Percentiles rank a stretch among this genome's conserved stretches.
Evolutionary conservation across 2,329 filamentous ascomycete species (phyloP).

Genomic region (Scedosporium apiospermum): DNA sequence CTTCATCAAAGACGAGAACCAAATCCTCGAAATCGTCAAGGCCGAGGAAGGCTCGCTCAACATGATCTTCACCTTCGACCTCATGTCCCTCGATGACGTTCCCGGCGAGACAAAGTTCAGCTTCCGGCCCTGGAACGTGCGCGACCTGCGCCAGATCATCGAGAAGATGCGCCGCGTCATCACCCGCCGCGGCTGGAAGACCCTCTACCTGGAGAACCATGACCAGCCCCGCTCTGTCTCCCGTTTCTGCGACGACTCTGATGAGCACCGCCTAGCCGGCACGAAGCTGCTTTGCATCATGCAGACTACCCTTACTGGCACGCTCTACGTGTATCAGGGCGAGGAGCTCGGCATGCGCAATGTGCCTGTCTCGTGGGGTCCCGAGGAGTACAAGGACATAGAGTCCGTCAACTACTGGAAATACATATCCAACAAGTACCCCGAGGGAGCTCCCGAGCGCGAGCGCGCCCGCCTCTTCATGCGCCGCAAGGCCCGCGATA

Average conservation of each 20-base stretch:
- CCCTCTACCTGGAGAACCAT: conserved; percentile 57
- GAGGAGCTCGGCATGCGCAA: conserved; percentile 62
- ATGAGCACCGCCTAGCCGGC: conserved; percentile 35
- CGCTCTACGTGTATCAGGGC: conserved; percentile 60
- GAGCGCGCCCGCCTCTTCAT: conserved; percentile 35
- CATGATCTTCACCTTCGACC: conserved; percentile 68
- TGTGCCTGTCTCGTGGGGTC: conserved; percentile 48
- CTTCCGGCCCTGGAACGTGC: conserved; percentile 32
- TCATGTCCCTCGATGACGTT: conserved; percentile 41
- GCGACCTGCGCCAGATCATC: conserved; percentile 41
- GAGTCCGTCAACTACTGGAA: conserved; percentile 45
- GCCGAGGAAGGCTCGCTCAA: conserved; percentile 50
- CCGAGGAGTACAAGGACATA: conserved; percentile 61
- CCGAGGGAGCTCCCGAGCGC: conserved; percentile 24
- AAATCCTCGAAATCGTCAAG: conserved; percentile 39
- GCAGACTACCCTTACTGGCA: conserved; percentile 48
- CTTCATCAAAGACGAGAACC: conserved; percentile 28
- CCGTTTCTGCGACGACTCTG: conserved; percentile 41
- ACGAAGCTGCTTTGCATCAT: conserved; percentile 53
- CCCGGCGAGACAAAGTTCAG: conserved; percentile 30
- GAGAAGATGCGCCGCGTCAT: conserved; percentile 52
- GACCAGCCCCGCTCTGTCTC: conserved; percentile 53
- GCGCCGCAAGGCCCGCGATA: conserved; percentile 51
- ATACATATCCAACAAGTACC: conserved; percentile 26
- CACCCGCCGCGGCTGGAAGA: conserved; percentile 54